Evolutionary conservation across 192 early-diverging fungal genomes (phyloP), one percentile per base, ranked within the genome.

Genomic region (Rhizophagus prolifer): DNA sequence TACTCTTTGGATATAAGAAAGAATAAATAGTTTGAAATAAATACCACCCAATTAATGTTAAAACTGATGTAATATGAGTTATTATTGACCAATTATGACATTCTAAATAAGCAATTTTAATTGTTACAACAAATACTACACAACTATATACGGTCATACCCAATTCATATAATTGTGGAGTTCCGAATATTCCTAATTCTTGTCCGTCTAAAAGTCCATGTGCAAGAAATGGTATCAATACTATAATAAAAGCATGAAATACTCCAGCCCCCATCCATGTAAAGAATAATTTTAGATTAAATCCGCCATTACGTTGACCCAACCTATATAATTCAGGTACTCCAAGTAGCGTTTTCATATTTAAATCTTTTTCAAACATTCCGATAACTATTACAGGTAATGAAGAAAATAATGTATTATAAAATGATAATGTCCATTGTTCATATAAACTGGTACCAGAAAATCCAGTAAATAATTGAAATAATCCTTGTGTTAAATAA

Each of bases 361-460:
- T 88, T 78, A 95, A 79, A 77, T 95, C 93, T 78, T 92, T 91
- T 80, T 95, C 94, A 82, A 95, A 94, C 70, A 94, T 87, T 34
- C 93, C 93, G 26, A 94, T 88, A 6, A 91, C 88, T 59, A 94
- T 88, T 6, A 94, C 93, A 0, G 93, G 93, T 58, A 94, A 83
- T 0, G 91, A 91, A 12, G 92, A 91, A 79, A 94, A 96, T 74
- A 95, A 73, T 16, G 92, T 94, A 81, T 94, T 94, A 87, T 93
- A 95, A 79, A 95, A 87, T 6, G 91, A 88, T 23, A 95, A 83
- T 9, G 91, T 93, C 90, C 90, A 94, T 70, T 85, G 84, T 83
- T 94, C 92, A 73, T 90, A 92, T 70, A 93, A 72, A 12, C 88
- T 88, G 4, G 93, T 92, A 58, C 92, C 93, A 31, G 90, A 88